Conservation (phyloP, 2,329 filamentous ascomycete genomes). For the Claviceps citrina region DNA sequence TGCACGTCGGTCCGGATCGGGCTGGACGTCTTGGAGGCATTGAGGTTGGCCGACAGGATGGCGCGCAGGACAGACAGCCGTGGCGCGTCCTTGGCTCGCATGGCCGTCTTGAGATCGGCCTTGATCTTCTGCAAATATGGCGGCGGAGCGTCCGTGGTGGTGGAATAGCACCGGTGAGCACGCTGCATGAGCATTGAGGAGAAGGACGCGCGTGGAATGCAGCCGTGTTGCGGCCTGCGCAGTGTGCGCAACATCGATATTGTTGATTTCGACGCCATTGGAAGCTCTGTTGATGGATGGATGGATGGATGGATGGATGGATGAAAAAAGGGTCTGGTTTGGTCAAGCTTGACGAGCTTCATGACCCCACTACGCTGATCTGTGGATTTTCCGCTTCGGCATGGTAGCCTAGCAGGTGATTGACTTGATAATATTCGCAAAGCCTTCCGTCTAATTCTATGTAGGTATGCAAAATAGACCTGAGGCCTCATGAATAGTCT, state of each 20-base stretch:
- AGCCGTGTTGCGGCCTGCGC: conserved; percentile 7
- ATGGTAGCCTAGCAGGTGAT: too few species aligned
- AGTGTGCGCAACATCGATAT: conserved; percentile 12
- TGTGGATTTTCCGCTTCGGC: too few species aligned
- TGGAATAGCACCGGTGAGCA: conserved; percentile 18
- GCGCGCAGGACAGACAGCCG: conserved; percentile 54
- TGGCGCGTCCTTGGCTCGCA: conserved; percentile 47
- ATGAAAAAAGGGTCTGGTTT: not conserved
- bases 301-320: not conserved
- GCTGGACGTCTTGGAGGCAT: conserved; percentile 55
- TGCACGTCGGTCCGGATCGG: conserved; percentile 59
- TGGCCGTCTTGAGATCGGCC: conserved; percentile 47
- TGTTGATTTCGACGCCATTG: conserved; percentile 13
- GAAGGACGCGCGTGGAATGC: not conserved
- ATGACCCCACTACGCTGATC: too few species aligned
- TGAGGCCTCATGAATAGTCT: too few species aligned
- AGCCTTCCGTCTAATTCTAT: too few species aligned
- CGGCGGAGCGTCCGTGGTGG: conserved; percentile 22
- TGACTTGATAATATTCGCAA: too few species aligned
- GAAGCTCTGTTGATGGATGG: not conserved
- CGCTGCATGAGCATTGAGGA: conserved; percentile 4
- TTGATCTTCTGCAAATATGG: conserved; percentile 38
- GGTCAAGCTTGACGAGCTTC: too few species aligned
- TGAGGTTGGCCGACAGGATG: conserved; percentile 54
- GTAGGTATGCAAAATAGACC: too few species aligned